Base-by-base conservation (phyloP, 306 rosid genomes). In the Dryas drummondii region DNA sequence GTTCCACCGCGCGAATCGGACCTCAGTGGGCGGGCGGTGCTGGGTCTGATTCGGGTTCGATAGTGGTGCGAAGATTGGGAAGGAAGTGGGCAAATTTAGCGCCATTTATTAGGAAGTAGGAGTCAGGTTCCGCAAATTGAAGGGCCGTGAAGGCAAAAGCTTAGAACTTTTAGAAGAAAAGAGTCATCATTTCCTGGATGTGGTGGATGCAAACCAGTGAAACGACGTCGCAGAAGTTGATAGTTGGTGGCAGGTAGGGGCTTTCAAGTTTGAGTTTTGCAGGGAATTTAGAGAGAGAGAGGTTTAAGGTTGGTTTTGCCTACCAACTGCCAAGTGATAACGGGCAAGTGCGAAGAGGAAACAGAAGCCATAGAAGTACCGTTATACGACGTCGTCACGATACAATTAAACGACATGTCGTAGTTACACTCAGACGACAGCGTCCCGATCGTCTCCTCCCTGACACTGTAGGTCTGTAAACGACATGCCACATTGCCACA, bases 1-100 rank as follows among this genome's bases (percentile, higher is more conserved):
- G 88, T 84, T 80, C 94, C 96, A 80, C 44, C 87, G 84, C 15
- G 96, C 76, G 66, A 84, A 84, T 4, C 84, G 87, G 79, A 88
- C 82, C 46, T 80, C 90, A 41, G 82, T 47, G n/a, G 84, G 78
- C 40, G 81, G 66, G 12, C 75, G 81, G 10, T 69, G 77, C 9
- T 76, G 83, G 74, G 54, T 40, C 40, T 78, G 68, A 59, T 50
- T 79, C 63, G 80, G 82, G 80, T 77, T 73, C 19, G 80, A 8
- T 5, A 78, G 81, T 11, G 88, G 85, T 22, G 82, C 56, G 82
- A 86, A 80, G 44, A 91, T 69, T 26, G 96, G 86, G 77, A 86
- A 85, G 37, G 80, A 84, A 13, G 81, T 74, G 6, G 88, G 52
- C 16, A 85, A 76, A 47, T 87, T 93, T 12, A 93, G 86, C 84